Conservation (phyloP, 306 rosid species). For the Comarum palustre region DNA sequence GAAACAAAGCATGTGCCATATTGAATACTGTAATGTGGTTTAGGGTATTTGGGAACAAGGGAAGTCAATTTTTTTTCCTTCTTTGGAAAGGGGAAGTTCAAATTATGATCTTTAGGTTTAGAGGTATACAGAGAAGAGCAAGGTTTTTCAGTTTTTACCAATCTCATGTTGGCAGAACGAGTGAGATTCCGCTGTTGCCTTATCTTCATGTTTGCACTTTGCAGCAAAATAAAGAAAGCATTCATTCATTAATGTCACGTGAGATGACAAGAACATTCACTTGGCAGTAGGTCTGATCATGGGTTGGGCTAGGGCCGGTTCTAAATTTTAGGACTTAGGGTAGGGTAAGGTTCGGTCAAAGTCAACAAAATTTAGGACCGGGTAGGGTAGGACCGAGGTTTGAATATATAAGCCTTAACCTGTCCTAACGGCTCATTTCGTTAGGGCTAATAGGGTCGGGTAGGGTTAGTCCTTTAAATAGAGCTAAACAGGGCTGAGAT, state of each 20-base stretch:
- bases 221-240: background rate
- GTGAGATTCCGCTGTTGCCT: background rate
- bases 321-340: too few relatives aligned
- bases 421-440: too few relatives aligned
- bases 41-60: background rate
- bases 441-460: too few relatives aligned
- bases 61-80: too few relatives aligned
- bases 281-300: too few relatives aligned
- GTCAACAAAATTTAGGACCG: too few relatives aligned
- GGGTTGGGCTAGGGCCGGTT: too few relatives aligned
- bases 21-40: background rate
- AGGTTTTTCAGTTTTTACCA: background rate
- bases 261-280: background rate
- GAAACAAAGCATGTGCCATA: background rate
- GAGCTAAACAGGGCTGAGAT: too few relatives aligned
- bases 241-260: background rate
- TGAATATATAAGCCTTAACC: too few relatives aligned
- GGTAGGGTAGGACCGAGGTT: too few relatives aligned
- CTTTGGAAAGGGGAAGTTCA: background rate
- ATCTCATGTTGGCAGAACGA: background rate
- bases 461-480: too few relatives aligned
- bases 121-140: background rate
- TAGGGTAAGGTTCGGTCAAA: too few relatives aligned
- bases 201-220: background rate
- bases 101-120: background rate